Base-by-base conservation (phyloP, 345 rosid genomes). In the Microthlaspi erraticum region DNA sequence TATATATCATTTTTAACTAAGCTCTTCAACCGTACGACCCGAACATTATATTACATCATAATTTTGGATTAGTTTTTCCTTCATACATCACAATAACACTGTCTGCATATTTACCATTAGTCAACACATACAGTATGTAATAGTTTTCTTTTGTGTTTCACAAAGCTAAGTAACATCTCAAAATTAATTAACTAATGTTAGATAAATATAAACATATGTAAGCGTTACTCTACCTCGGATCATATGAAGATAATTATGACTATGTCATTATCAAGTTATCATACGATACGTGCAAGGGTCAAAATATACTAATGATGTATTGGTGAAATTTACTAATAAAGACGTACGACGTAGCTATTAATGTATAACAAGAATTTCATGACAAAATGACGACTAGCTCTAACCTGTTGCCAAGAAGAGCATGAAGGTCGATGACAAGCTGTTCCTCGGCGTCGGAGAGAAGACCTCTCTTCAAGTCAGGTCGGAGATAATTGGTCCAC, bases 351-450 rank as follows among this genome's bases (percentile, higher is more conserved):
- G 45, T 45, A 63, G 18, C 18, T 45, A 14, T 7, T 44, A 7
- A 42, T 7, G 2, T 37, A 44, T 14, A 6, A n/a, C 6, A 10
- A 42, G 8, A n/a, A n/a, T n/a, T n/a, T n/a, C n/a, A n/a, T n/a
- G n/a, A n/a, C n/a, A n/a, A n/a, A n/a, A n/a, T n/a, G n/a, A n/a
- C n/a, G n/a, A n/a, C n/a, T n/a, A n/a, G n/a, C n/a, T n/a, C n/a
- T n/a, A n/a, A n/a, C 92, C 85, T 85, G 38, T 87, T 87, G 58
- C 92, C 92, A 17, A 87, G 88, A 69, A 50, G 74, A 42, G 89
- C 82, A 34, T 87, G 92, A 41, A 87, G 92, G 23, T 85, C 86
- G 50, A 87, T 85, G 10, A 87, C 92, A 46, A 87, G 80, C 29
- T 81, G 82, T 18, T 83, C 87, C 37, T 87, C 92, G 8, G 73